phyloP scores from a whole-genome alignment of 768 basidiomycete species.

The Rhodocollybia butyracea region DNA sequence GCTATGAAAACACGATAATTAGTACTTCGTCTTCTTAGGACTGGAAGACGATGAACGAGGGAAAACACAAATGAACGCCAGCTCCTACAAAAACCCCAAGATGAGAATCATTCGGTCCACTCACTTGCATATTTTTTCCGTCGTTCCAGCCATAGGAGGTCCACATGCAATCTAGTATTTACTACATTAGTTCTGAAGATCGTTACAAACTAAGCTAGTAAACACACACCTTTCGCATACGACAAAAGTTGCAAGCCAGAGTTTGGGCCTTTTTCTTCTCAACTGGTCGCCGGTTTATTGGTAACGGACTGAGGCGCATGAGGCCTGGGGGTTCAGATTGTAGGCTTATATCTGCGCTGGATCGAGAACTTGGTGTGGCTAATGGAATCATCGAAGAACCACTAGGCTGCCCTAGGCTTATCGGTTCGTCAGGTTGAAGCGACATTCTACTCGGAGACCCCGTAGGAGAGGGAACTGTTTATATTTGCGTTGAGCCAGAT shows the following conservation, averaged over 20 bases:
- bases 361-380: background rate
- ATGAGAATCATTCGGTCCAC: constrained; percentile 20
- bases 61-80: background rate
- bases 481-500: background rate
- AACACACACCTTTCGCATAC: constrained; percentile 41
- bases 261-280: constrained; percentile 21
- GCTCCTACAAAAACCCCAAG: background rate
- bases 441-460: constrained; percentile 2
- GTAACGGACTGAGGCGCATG: constrained; percentile 11
- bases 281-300: constrained; percentile 3
- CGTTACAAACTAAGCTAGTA: background rate
- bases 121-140: constrained; percentile 65
- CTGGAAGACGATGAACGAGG: background rate
- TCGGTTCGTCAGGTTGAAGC: background rate
- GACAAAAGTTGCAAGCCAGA: constrained; percentile 44
- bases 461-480: background rate
- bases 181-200: background rate
- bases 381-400: background rate
- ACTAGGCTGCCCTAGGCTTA: background rate
- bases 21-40: background rate
- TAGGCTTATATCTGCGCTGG: background rate
- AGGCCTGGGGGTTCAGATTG: background rate
- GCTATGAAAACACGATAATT: constrained; percentile 19
- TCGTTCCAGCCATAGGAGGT: constrained; percentile 48
- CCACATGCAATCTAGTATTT: constrained; percentile 59